Evolutionary conservation across 257 asterid species (phyloP).

Genomic region (Nicotiana attenuata): DNA sequence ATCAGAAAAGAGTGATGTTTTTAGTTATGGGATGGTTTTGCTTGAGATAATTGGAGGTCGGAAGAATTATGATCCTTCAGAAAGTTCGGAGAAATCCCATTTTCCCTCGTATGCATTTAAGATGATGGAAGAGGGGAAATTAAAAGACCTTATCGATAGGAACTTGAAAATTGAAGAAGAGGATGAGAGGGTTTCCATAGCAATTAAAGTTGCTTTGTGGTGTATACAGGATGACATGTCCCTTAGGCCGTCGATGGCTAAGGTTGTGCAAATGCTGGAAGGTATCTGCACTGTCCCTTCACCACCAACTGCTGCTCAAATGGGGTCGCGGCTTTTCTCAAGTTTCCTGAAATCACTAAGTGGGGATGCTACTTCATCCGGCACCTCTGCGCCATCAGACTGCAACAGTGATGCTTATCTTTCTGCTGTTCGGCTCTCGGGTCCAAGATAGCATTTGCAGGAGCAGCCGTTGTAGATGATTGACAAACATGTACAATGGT

Average conservation of each 20-base stretch:
- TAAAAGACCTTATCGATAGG: constrained; percentile 57
- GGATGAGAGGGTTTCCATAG: constrained; percentile 60
- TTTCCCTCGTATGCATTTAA: constrained; percentile 77
- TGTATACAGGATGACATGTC: constrained; percentile 92
- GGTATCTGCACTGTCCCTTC: constrained; percentile 64
- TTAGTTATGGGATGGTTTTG: constrained; percentile 87
- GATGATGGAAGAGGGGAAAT: constrained; percentile 88
- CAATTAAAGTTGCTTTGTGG: constrained; percentile 85
- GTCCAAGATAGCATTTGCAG: constrained; percentile 68
- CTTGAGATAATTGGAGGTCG: constrained; percentile 90
- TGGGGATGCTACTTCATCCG: constrained; percentile 71
- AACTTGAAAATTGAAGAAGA: constrained; percentile 45
- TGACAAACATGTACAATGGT: constrained; percentile 3
- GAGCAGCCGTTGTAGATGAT: constrained; percentile 9
- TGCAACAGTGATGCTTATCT: constrained; percentile 69
- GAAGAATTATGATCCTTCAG: constrained; percentile 60
- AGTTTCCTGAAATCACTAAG: constrained; percentile 53
- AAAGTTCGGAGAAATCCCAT: constrained; percentile 65
- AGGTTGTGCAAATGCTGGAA: constrained; percentile 95
- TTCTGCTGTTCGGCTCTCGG: constrained; percentile 85
- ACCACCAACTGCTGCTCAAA: constrained; percentile 63
- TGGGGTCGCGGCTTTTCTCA: constrained; percentile 62
- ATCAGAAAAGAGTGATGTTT: constrained; percentile 92
- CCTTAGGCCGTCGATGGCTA: constrained; percentile 80
- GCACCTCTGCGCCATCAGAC: constrained; percentile 57